phyloP scores from a whole-genome alignment of 208 protist species.

The Crithidia acanthocephali region DNA sequence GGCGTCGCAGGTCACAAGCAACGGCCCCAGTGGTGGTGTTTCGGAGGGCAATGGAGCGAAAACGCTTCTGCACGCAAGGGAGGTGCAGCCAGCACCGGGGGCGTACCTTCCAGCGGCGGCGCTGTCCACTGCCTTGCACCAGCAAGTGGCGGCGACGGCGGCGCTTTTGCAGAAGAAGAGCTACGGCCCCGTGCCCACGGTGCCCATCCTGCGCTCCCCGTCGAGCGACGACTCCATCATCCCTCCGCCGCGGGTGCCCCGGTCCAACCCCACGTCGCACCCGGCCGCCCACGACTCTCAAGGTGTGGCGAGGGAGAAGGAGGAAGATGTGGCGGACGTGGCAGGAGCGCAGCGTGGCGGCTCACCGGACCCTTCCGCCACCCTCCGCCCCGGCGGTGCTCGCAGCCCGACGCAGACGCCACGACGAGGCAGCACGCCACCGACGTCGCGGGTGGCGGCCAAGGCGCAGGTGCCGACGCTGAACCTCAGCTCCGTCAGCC shows the following conservation, averaged over 20 bases:
- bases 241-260: neutral
- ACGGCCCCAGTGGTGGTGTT: neutral
- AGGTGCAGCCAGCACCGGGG: neutral
- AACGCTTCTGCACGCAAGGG: neutral
- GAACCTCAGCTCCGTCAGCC: neutral
- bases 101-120: neutral
- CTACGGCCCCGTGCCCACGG: conserved; percentile 10
- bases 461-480: conserved; percentile 7
- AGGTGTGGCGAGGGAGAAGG: too few relatives aligned
- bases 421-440: neutral
- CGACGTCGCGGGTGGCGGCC: neutral
- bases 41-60: too few relatives aligned
- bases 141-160: too few relatives aligned
- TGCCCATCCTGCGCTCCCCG: conserved; percentile 8
- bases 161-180: neutral
- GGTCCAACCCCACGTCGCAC: neutral
- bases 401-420: neutral
- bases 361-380: neutral
- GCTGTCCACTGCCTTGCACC: neutral
- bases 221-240: neutral
- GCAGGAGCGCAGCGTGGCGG: neutral
- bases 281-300: neutral
- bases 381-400: neutral
- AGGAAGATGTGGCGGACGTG: neutral
- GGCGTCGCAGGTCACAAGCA: neutral